Evolutionary conservation across 1,139 yeast genomes (phyloP).

Genomic region (Debaryomycetaceae sp.): DNA sequence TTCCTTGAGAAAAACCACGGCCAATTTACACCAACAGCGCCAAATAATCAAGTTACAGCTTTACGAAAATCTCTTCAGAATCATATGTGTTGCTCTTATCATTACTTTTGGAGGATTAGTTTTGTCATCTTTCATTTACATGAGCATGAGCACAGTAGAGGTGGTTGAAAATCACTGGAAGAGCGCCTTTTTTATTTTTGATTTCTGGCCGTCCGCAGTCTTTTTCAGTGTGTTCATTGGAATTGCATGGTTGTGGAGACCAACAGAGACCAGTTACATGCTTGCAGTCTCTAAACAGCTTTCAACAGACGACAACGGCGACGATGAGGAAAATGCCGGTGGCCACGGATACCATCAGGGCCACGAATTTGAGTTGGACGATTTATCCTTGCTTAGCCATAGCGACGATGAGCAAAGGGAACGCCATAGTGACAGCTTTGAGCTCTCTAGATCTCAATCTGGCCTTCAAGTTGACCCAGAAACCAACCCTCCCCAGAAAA

Average conservation of each 20-base stretch:
- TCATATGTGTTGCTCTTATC: constrained; percentile 65
- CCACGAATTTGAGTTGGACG: constrained; percentile 72
- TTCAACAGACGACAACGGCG: constrained; percentile 67
- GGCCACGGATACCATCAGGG: constrained; percentile 32
- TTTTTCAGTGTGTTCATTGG: constrained; percentile 82
- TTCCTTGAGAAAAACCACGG: constrained; percentile 72
- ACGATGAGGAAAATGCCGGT: constrained; percentile 45
- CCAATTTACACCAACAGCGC: constrained; percentile 73
- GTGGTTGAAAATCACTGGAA: constrained; percentile 90
- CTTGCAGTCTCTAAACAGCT: constrained; percentile 93
- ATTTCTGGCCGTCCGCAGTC: constrained; percentile 93
- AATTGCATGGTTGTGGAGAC: constrained; percentile 93
- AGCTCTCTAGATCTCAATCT: constrained; percentile 21
- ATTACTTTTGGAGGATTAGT: constrained; percentile 55
- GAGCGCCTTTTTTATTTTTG: constrained; percentile 80
- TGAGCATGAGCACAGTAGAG: constrained; percentile 72
- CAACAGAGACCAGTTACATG: constrained; percentile 92
- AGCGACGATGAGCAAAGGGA: constrained; percentile 38
- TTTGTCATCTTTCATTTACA: constrained; percentile 64
- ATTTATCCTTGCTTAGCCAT: constrained; percentile 58
- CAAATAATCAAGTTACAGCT: constrained; percentile 87
- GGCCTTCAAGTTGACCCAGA: neutral
- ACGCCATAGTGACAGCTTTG: constrained; percentile 32
- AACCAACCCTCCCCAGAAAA: constrained; percentile 21
- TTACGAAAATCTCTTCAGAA: constrained; percentile 74